Base-by-base conservation (phyloP, 148 eudicot species). In the Rhododendron molle region DNA sequence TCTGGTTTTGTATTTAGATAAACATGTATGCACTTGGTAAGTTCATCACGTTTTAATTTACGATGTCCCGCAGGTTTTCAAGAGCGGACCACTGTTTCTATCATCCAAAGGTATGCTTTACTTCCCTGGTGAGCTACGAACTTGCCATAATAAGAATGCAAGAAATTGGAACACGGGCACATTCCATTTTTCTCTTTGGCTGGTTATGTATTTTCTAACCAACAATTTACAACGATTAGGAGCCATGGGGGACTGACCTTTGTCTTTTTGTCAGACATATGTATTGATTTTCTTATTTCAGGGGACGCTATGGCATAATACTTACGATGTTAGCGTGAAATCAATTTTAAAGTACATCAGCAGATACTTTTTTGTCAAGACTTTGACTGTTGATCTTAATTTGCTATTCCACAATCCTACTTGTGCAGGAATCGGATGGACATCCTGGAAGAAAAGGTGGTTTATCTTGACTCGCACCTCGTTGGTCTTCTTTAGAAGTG, bases 391-490 rank as follows among this genome's bases (percentile, higher is more conserved):
- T 56, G 76, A 65, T 47, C 5, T 76, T 40, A 12, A 74, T 47
- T 79, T 83, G 54, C 71, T 84, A 71, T 14, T 30, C 26, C 28
- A 38, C 4, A 83, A 34, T 60, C 50, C 3, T 83, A 62, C 84
- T 85, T 40, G 67, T 95, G 83, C 85, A 97, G 99, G 99, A 87
- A 95, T 97, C 78, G 99, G 99, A 84, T 97, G 99, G 99, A 95
- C 99, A 43, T 95, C 99, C 23, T 97, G 99, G 99, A 97, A 97
- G 92, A 97, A 97, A 87, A 93, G 98, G 91, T 97, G 99, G 99
- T 97, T 97, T 89, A 91, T 95, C 78, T 89, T 97, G 78, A 94
- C 98, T 23, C 95, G 95, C 34, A 97, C 98, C 71, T 97, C 99
- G 44, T 89, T 97, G 87, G 98, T 97, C 86, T 97, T 97, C 89